A percentile compares a stretch with the other conserved stretches of the same genome.
Evolutionary conservation across 768 basidiomycete genomes (phyloP).

Genomic region (Boletus fagicola): DNA sequence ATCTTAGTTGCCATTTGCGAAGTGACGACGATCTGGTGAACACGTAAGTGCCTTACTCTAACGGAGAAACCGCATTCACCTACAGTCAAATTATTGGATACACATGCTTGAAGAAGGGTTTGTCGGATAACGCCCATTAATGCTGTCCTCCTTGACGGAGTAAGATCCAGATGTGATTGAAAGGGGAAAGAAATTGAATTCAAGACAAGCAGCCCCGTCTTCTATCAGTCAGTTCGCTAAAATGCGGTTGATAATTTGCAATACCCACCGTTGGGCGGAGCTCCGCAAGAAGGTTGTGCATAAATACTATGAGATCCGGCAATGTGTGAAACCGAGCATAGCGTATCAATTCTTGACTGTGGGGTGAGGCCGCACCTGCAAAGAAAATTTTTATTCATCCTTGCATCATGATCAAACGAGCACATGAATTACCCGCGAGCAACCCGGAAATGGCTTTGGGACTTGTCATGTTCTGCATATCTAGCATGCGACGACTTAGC

Average conservation of each 20-base stretch:
- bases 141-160: conserved; percentile 37
- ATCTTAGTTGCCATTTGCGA: conserved; percentile 72
- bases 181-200: conserved; percentile 70
- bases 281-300: conserved; percentile 51
- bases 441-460: conserved; percentile 36
- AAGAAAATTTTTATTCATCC: conserved; percentile 1
- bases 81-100: conserved; percentile 51
- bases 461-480: conserved; percentile 49
- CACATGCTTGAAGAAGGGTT: conserved; percentile 47
- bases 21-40: conserved; percentile 50
- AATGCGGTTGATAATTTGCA: conserved; percentile 12
- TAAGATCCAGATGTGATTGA: conserved; percentile 46
- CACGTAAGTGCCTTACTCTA: conserved; percentile 7
- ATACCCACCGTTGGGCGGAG: conserved; percentile 48
- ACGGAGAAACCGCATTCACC: conserved; percentile 9
- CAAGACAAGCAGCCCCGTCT: conserved; percentile 59
- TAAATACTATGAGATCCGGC: conserved; percentile 55
- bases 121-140: conserved; percentile 55
- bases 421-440: conserved; percentile 23
- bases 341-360: conserved; percentile 23
- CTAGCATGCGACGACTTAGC: conserved; percentile 28
- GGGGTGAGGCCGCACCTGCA: conserved; percentile 45
- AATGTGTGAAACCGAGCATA: conserved; percentile 42
- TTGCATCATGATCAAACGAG: conserved; percentile 7
- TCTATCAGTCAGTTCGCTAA: conserved; percentile 13